Conservation (phyloP, 2,329 filamentous ascomycete species). For the Penicillium sp. region DNA sequence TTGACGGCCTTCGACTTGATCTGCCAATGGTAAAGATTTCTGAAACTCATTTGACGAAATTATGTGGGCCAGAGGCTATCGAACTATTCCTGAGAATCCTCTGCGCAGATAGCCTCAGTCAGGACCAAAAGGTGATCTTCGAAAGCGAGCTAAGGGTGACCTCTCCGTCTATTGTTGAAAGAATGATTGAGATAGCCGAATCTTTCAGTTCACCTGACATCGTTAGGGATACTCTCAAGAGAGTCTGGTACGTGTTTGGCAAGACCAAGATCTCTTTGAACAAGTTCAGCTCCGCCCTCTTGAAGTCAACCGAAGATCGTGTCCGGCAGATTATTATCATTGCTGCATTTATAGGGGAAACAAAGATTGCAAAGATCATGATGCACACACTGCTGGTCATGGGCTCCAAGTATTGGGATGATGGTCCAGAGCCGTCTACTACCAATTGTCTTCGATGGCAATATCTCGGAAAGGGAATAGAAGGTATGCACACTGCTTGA, state of each 20-base stretch:
- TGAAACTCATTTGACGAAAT: slow-evolving; percentile 23
- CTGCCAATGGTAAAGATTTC: slow-evolving; percentile 32
- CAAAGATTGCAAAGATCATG: slow-evolving; percentile 26
- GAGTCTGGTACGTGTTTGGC: slow-evolving; percentile 31
- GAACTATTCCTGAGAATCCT: slow-evolving; percentile 35
- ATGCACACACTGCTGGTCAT: slow-evolving; percentile 37
- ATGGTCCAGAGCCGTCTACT: slow-evolving; percentile 27
- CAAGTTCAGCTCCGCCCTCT: slow-evolving; percentile 24
- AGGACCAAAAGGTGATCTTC: slow-evolving; percentile 12
- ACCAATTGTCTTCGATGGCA: slow-evolving; percentile 33
- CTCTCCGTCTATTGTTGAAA: slow-evolving; percentile 32
- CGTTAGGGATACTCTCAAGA: slow-evolving; percentile 24
- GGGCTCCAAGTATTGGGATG: slow-evolving; percentile 39
- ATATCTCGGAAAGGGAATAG: slow-evolving; percentile 37
- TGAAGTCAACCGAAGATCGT: slow-evolving; percentile 38
- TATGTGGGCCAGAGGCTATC: slow-evolving; percentile 32
- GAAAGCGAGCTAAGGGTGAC: slow-evolving; percentile 27
- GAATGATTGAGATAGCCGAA: slow-evolving; percentile 34
- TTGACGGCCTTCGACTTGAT: not conserved
- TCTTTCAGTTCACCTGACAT: slow-evolving; percentile 33
- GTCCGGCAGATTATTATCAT: slow-evolving; percentile 42
- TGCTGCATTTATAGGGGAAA: slow-evolving; percentile 32
- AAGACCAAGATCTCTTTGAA: slow-evolving; percentile 26
- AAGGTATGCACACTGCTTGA: slow-evolving; percentile 31
- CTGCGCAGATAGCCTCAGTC: slow-evolving; percentile 14